Percentiles rank a stretch among this genome's conserved stretches.
These are phyloP conservation scores for Epichloe sp. DNA, from an alignment of 2,329 filamentous ascomycete species.

Conservation along the genomic window DNA sequence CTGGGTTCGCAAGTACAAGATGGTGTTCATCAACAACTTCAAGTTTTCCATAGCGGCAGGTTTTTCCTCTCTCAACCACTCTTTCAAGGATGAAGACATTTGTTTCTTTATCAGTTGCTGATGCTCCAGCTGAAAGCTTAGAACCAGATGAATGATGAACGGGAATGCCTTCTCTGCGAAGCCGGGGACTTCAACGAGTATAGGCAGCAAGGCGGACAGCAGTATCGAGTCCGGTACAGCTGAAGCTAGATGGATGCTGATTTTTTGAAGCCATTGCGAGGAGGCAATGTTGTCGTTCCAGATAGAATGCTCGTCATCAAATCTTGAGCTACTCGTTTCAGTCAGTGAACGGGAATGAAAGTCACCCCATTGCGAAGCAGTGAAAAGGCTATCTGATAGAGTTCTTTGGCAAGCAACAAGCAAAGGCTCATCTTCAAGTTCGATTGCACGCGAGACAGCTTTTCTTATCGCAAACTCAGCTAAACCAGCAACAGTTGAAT, in stretches of 20 bases:
- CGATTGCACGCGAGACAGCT: slow-evolving; percentile 40
- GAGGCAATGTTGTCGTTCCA: slow-evolving; percentile 29
- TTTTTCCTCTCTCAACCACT: slow-evolving; percentile 41
- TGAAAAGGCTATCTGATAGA: slow-evolving; percentile 36
- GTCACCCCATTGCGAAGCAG: slow-evolving; percentile 42
- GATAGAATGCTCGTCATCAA: slow-evolving; percentile 10
- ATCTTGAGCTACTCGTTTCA: slow-evolving; percentile 3
- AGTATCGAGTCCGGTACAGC: slow-evolving; percentile 51
- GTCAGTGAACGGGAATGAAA: slow-evolving; percentile 46
- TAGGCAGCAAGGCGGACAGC: slow-evolving; percentile 51
- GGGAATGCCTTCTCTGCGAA: slow-evolving; percentile 68
- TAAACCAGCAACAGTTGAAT: slow-evolving; percentile 42
- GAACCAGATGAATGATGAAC: slow-evolving; percentile 70
- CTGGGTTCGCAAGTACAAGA: slow-evolving; percentile 84
- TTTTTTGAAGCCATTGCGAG: slow-evolving; percentile 44
- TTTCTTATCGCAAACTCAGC: slow-evolving; percentile 47
- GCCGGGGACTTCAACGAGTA: slow-evolving; percentile 51
- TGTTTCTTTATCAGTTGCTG: slow-evolving; percentile 44
- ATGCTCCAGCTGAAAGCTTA: slow-evolving; percentile 53
- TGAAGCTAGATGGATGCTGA: slow-evolving; percentile 49
- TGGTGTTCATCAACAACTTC: slow-evolving; percentile 59
- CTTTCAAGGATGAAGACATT: slow-evolving; percentile 52
- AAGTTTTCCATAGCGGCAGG: slow-evolving; percentile 44
- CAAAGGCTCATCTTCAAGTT: slow-evolving; percentile 33
- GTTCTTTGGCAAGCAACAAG: slow-evolving; percentile 36